Base-by-base conservation (phyloP, 768 basidiomycete genomes). In the Cystobasidium onofrii region DNA sequence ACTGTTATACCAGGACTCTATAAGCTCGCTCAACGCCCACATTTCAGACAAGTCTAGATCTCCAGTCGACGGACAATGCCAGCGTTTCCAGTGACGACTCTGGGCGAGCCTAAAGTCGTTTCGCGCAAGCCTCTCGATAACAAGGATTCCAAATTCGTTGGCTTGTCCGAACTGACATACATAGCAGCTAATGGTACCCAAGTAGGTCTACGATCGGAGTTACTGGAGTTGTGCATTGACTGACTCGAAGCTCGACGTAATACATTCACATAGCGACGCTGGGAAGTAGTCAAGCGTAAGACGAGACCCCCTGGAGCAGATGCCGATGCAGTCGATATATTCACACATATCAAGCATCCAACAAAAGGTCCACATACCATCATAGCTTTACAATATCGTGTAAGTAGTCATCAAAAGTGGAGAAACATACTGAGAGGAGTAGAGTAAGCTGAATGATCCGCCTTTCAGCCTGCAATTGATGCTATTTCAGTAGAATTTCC, bases 391-490 rank as follows among this genome's bases (percentile, higher is more conserved):
- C 62, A 73, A 25, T 65, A 70, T 33, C 72, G 64, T 13, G 72
- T 65, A 9, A 44, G 62, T 66, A 29, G 20, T n/a, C n/a, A n/a
- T n/a, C 13, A 18, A 10, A 20, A n/a, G n/a, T n/a, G n/a, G 55
- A 67, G 39, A 39, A 6, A 15, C 39, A 39, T 15, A 6, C 15
- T 15, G 15, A 39, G 39, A 39, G 6, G 6, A 6, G 39, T 6
- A 39, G 39, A 39, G 15, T 6, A 39, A 15, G 39, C 77, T 91
- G 95, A 79, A 94, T 96, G 80, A 97, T 89, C 4, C 46, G 6
- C 20, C 7, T 12, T 50, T 80, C 87, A 95, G 29, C 92, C 95
- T 0, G 91, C 94, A 0, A 84, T 92, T 57, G 64, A 76, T 34
- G 73, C 76, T 31, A 75, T 77, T 66, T 77, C 62, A 54, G 70